Base-by-base conservation (phyloP, 2,329 filamentous ascomycete species). In the Parascedosporium putredinis region DNA sequence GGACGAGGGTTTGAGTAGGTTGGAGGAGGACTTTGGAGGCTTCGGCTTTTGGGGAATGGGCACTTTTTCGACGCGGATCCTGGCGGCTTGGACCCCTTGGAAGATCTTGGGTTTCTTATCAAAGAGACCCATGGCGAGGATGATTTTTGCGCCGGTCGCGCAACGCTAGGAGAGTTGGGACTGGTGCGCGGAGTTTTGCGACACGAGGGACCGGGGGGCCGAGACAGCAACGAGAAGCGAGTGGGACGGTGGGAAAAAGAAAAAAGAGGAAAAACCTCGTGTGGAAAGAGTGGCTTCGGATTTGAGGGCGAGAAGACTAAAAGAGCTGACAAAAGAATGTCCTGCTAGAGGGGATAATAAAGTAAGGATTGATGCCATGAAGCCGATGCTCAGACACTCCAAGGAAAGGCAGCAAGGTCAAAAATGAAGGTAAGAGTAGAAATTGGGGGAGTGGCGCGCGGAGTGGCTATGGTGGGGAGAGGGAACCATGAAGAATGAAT, bases 1-100 rank as follows among this genome's bases (percentile, higher is more conserved):
- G 52, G 62, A 27, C 63, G 53, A 36, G 42, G 46, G 43, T 20
- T 49, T 46, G 42, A 36, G 24, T n/a, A 29, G 36, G 29, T 36
- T 33, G 16, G 62, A 58, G 44, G 60, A 57, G 49, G 62, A 58
- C 55, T 64, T 68, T 6, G 65, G n/a, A n/a, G n/a, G 62, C 44
- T 64, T 66, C 7, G 65, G 66, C 43, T 67, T 64, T 14, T 64
- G 60, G 3, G 67, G 68, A 58, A 76, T 66, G 49, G 68, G 63
- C 51, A 77, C 72, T 55, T 72, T 73, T 59, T 78, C 73, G 57
- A 75, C 72, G 53, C 73, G 71, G 56, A 77, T 70, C 52, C 68
- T 69, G 51, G 72, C 69, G 49, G 69, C 66, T 27, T 23, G 33
- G 33, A 48, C 25, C 14, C 33, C 46, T 27, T 48, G 38, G n/a